Percentiles rank a stretch among this genome's conserved stretches.
These are phyloP conservation scores for Irpex lacteus DNA, from an alignment of 1,284 basidiomycete genomes.

Conservation along the genomic window DNA sequence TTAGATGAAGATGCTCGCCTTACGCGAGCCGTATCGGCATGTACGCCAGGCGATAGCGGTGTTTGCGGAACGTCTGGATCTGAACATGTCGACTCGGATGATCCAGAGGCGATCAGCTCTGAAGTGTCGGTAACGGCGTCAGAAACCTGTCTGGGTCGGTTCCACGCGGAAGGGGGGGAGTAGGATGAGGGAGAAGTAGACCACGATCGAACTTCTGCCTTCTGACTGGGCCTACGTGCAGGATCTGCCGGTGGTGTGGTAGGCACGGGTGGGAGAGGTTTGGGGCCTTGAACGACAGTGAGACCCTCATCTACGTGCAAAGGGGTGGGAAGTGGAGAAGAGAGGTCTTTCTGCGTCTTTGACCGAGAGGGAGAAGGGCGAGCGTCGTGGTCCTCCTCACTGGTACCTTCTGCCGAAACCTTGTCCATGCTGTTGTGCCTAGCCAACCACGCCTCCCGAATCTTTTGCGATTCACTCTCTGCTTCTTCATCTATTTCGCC, in stretches of 20 bases:
- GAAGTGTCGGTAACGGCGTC: neutral
- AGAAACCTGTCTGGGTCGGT: neutral
- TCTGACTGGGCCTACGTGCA: neutral
- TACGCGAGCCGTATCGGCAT: neutral
- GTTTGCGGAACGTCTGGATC: neutral
- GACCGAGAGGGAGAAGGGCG: neutral
- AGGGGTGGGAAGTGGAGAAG: neutral
- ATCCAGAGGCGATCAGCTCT: neutral
- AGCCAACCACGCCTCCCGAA: slow-evolving; percentile 30
- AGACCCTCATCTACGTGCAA: neutral
- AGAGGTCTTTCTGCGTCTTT: neutral
- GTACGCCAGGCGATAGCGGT: neutral
- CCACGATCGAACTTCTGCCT: neutral
- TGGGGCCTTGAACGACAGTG: neutral
- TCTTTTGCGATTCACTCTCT: slow-evolving; percentile 26
- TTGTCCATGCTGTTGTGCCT: slow-evolving; percentile 15
- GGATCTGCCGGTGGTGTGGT: neutral
- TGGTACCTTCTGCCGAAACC: neutral
- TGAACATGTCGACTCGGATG: neutral
- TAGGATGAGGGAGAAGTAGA: neutral
- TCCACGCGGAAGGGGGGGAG: neutral
- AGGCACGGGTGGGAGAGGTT: neutral
- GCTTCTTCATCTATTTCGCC: slow-evolving; percentile 16
- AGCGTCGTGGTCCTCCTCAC: neutral
- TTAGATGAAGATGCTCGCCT: neutral